phyloP scores from a whole-genome alignment of 2,329 filamentous ascomycete species.

The Clarireedia monteithiana region DNA sequence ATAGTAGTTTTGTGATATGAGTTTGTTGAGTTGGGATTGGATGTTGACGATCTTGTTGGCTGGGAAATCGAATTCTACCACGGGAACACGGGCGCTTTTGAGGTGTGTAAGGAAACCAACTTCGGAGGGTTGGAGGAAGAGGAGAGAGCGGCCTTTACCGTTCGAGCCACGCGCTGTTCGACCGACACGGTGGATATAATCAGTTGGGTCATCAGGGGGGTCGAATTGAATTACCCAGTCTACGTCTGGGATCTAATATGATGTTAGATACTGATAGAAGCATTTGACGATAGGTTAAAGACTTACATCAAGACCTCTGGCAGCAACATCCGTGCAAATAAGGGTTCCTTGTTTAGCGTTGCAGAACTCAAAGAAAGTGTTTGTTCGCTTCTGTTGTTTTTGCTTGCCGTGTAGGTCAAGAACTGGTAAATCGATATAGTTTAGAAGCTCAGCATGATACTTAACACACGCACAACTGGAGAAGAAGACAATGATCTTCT shows the following conservation, averaged over 20 bases:
- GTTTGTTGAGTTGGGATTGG: slow-evolving; percentile 84
- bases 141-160: slow-evolving; percentile 77
- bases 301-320: slow-evolving; percentile 78
- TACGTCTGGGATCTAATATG: slow-evolving; percentile 69
- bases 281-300: neutral
- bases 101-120: slow-evolving; percentile 88
- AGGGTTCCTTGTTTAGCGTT: slow-evolving; percentile 79
- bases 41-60: slow-evolving; percentile 86
- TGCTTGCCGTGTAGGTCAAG: slow-evolving; percentile 88
- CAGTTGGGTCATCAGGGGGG: slow-evolving; percentile 80
- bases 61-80: slow-evolving; percentile 95
- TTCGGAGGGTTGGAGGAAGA: slow-evolving; percentile 90
- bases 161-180: slow-evolving; percentile 83
- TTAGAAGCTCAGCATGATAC: slow-evolving; percentile 90
- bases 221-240: slow-evolving; percentile 98
- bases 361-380: slow-evolving; percentile 95
- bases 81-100: slow-evolving; percentile 83
- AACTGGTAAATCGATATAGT: slow-evolving; percentile 92
- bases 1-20: slow-evolving; percentile 94
- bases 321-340: slow-evolving; percentile 95
- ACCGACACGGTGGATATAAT: slow-evolving; percentile 94
- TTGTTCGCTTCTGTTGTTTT: slow-evolving; percentile 98
- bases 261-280: neutral
- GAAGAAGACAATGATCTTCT: slow-evolving; percentile 95
- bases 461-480: slow-evolving; percentile 89